Evolutionary conservation across 2,329 filamentous ascomycete genomes (phyloP).

Genomic region (Chrysoporthe puriensis): DNA sequence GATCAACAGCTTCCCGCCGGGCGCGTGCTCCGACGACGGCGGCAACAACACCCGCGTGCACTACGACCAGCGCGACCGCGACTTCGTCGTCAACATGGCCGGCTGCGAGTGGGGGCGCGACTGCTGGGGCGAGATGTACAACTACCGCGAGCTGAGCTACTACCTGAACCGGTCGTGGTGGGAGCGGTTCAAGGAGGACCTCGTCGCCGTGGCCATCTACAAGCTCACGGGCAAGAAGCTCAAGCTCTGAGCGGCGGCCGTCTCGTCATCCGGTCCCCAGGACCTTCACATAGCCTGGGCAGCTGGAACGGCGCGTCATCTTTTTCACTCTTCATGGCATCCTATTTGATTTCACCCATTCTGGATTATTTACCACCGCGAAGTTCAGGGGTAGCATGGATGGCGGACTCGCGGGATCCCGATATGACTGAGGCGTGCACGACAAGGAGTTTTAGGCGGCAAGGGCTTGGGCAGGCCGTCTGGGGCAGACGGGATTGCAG

Average conservation of each 20-base stretch:
- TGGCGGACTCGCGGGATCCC: background rate
- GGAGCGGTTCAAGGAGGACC: slow-evolving; percentile 74
- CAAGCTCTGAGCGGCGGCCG: slow-evolving; percentile 50
- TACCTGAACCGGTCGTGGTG: slow-evolving; percentile 82
- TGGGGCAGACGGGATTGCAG: background rate
- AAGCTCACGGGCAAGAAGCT: slow-evolving; percentile 66
- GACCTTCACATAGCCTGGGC: background rate
- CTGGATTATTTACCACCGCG: background rate
- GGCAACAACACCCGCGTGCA: slow-evolving; percentile 78
- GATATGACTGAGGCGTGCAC: background rate
- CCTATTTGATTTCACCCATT: slow-evolving; percentile 18
- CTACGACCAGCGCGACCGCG: slow-evolving; percentile 81
- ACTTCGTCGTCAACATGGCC: slow-evolving; percentile 98
- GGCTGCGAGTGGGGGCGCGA: slow-evolving; percentile 96
- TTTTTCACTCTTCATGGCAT: slow-evolving; percentile 20
- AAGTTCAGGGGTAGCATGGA: background rate
- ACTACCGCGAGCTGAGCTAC: slow-evolving; percentile 89
- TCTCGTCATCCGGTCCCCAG: background rate
- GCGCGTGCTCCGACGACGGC: slow-evolving; percentile 80
- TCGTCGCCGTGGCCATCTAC: slow-evolving; percentile 63
- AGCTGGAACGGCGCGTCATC: slow-evolving; percentile 1
- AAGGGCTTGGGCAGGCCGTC: background rate
- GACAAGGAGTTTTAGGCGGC: background rate
- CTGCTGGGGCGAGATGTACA: slow-evolving; percentile 98
- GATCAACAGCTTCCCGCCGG: slow-evolving; percentile 92